Evolutionary conservation across 352 stramenopile species (phyloP), one percentile per base, ranked within the genome.

Genomic region (Globisporangium camurandrum): DNA sequence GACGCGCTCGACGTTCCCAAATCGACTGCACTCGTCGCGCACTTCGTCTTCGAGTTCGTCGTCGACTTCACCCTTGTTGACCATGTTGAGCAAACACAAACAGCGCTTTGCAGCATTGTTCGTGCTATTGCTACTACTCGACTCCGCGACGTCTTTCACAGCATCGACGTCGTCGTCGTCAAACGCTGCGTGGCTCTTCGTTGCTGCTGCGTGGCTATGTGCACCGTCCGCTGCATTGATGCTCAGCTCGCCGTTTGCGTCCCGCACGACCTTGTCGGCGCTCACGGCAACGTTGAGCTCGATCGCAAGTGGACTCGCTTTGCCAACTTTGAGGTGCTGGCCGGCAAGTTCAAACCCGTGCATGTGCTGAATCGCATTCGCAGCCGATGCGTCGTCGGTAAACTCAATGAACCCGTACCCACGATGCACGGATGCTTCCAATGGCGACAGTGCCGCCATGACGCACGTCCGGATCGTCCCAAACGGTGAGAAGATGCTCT

Each of bases 401-500:
- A 88, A 90, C 49, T 86, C 70, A 44, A 90, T 65, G 37, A 90
- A 90, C 2, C 79, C 79, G 46, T 84, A 90, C 5, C 77, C 79
- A 7, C 79, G 75, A 61, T 90, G 79, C 61, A 72, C 52, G 28
- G 62, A 54, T 19, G 71, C 59, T 50, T 90, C 75, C 10, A 83
- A 49, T 9, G 74, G 67, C 10, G 79, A 86, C 8, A 81, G 45
- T 2, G 71, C 61, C 4, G 64, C 57, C 79, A 90, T 90, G 31
- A 88, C 76, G 49, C 76, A 88, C 8, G 66, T 65, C 17, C 64
- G 67, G 41, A 90, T 72, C 9, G 67, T 62, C 33, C 79, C 79
- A 51, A 90, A 90, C 12, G 79, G 79, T 38, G 79, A 82, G 36
- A 90, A 87, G 49, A 90, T 88, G 46, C 79, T 90, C 76, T 88